These are phyloP conservation scores for Nannochloris sp. DNA, from an alignment of 139 green algal species.

Conservation along the genomic window DNA sequence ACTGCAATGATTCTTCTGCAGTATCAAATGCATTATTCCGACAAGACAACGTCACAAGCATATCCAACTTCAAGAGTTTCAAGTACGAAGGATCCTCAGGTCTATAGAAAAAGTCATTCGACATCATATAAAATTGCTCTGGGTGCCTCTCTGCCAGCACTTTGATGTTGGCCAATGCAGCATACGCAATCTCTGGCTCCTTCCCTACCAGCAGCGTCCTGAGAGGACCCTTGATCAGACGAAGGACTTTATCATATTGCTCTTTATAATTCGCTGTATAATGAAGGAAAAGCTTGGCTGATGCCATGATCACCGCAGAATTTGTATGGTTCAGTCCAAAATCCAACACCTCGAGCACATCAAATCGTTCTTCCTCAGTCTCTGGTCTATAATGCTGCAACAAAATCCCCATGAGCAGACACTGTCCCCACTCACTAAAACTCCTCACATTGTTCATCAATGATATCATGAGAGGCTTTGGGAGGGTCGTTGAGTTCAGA, in stretches of 20 bases:
- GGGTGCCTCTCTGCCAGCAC: slow-evolving; percentile 73
- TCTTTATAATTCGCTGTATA: slow-evolving; percentile 76
- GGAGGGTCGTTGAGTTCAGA: slow-evolving; percentile 11
- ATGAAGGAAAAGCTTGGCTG: slow-evolving; percentile 87
- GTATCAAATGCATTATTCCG: slow-evolving; percentile 86
- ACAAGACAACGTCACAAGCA: slow-evolving; percentile 74
- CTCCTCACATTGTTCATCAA: slow-evolving; percentile 89
- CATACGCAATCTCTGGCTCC: slow-evolving; percentile 66
- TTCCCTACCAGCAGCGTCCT: slow-evolving; percentile 69
- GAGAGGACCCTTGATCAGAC: slow-evolving; percentile 28
- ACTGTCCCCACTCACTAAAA: slow-evolving; percentile 91
- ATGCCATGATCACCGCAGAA: slow-evolving; percentile 81
- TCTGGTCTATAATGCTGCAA: slow-evolving; percentile 57
- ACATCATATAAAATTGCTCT: slow-evolving; percentile 47
- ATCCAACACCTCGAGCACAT: slow-evolving; percentile 92
- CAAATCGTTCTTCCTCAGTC: slow-evolving; percentile 77
- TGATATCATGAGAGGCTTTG: slow-evolving; percentile 58
- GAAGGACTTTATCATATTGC: slow-evolving; percentile 71
- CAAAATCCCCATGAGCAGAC: slow-evolving; percentile 76
- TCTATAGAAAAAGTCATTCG: slow-evolving; percentile 83
- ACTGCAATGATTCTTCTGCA: slow-evolving; percentile 74
- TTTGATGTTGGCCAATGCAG: slow-evolving; percentile 77
- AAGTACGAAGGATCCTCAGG: slow-evolving; percentile 86
- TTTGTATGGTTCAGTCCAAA: slow-evolving; percentile 83
- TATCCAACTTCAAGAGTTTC: slow-evolving; percentile 90